Evolutionary conservation across 208 protist species (phyloP), one percentile per base, ranked within the genome.

Genomic region (Novymonas esmeraldas): DNA sequence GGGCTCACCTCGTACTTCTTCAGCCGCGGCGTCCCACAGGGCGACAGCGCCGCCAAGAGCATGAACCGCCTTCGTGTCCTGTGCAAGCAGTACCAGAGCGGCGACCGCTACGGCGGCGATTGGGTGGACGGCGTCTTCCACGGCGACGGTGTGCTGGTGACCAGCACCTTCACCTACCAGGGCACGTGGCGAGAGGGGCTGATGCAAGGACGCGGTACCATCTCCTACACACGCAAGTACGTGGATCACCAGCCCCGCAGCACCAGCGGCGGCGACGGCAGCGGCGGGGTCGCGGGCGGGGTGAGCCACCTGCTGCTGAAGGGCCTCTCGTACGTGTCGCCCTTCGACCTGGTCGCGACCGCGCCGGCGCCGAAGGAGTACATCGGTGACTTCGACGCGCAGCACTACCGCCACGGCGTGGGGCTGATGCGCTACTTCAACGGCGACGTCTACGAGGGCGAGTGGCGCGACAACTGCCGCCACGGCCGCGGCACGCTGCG

Each of bases 381-480:
- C 66, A 70, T 69, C 29, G 90, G 90, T n/a, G 82, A 84, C 11
- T 87, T 95, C 60, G 64, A 89, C 57, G 50, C 66, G 11, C 65
- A 45, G 10, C 71, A 87, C 28, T 75, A 81, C 7, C 83, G 90
- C 0, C 88, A 97, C 62, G 92, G 92, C 6, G 38, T 60, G 28
- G 90, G 92, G 3, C 31, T 85, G 28, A 83, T 95, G 84, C 56
- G 44, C 0, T 95, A 90, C 70, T 76, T 69, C 50, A 94, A 93
- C 64, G 85, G 88, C 5, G 85, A 96, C 63, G 74, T 81, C 5
- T 97, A 97, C 69, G 80, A 94, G 34, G 93, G 93, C 2, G 63
- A 89, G 13, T 95, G 86, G 80, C 41, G 50, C n/a, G 54, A 79
- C 24, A 95, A 96, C 64, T 73, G 68, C 70, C 85, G 83, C 24